Conservation (phyloP, 768 basidiomycete genomes). For the Rubroboletus pulcherrimus region DNA sequence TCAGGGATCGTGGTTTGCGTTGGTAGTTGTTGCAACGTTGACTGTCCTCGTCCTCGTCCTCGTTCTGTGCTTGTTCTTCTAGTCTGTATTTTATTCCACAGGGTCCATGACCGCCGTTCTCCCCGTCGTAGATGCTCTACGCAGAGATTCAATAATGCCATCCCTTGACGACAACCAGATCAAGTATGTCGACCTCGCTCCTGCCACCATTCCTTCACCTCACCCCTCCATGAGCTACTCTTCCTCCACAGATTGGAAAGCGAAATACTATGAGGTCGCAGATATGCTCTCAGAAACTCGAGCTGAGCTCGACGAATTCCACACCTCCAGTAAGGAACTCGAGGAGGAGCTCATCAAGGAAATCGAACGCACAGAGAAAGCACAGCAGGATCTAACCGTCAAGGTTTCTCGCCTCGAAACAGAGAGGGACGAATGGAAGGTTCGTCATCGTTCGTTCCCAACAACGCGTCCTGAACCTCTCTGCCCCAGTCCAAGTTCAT, state of each 20-base stretch:
- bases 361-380: conserved; percentile 80
- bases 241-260: conserved; percentile 65
- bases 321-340: conserved; percentile 82
- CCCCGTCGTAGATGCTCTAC: conserved; percentile 53
- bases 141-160: conserved; percentile 53
- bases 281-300: conserved; percentile 84
- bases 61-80: conserved; percentile 12
- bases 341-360: conserved; percentile 93
- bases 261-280: conserved; percentile 77
- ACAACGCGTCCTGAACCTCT: conserved; percentile 2
- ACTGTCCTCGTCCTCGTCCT: conserved; percentile 1
- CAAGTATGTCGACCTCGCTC: conserved; percentile 39
- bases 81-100: conserved; percentile 20
- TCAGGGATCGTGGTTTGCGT: conserved; percentile 16
- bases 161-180: conserved; percentile 64
- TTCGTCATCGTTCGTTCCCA: conserved; percentile 32
- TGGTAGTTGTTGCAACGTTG: conserved; percentile 8
- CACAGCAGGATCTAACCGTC: conserved; percentile 73
- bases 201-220: conserved; percentile 18
- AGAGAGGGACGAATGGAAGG: conserved; percentile 94
- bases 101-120: conserved; percentile 62
- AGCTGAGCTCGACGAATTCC: conserved; percentile 83
- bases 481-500: conserved; percentile 69
- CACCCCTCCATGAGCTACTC: conserved; percentile 44
- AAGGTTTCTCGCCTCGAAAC: conserved; percentile 66